Percentiles rank a stretch among this genome's conserved stretches.
These are phyloP conservation scores for Fragaria ananassa DNA, from an alignment of 306 rosid genomes.

Conservation along the genomic window DNA sequence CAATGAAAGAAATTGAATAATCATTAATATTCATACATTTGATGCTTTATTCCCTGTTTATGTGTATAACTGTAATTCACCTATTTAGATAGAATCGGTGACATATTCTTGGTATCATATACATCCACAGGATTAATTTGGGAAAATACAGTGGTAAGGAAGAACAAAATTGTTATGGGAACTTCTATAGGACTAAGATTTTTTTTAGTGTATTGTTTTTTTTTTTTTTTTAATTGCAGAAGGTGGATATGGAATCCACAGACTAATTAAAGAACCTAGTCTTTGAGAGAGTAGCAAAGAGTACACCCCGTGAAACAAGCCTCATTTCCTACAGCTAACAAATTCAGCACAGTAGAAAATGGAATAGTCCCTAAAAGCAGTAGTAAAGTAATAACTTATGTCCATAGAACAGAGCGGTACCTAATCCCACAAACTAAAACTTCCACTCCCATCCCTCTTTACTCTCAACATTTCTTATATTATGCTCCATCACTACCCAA, in stretches of 20 bases:
- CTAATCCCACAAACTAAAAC: background rate
- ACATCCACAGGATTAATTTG: background rate
- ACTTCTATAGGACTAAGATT: background rate
- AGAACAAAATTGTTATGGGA: background rate
- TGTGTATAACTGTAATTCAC: background rate
- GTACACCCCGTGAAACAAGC: background rate
- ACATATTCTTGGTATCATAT: background rate
- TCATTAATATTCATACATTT: background rate
- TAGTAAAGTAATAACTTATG: background rate
- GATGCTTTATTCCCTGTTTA: background rate
- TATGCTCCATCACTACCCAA: background rate
- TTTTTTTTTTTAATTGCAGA: background rate
- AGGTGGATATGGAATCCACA: background rate
- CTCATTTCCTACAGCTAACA: background rate
- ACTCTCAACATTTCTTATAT: background rate
- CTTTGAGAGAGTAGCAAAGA: background rate
- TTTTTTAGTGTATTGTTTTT: background rate
- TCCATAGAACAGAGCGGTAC: background rate
- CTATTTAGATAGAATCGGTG: background rate
- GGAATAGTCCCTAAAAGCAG: background rate
- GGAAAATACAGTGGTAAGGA: background rate
- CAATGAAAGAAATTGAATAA: conserved; percentile 9
- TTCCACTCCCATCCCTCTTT: background rate
- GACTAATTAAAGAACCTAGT: background rate
- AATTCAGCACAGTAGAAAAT: background rate